phyloP scores from a whole-genome alignment of 257 asterid species.

The Jacaranda mimosifolia region DNA sequence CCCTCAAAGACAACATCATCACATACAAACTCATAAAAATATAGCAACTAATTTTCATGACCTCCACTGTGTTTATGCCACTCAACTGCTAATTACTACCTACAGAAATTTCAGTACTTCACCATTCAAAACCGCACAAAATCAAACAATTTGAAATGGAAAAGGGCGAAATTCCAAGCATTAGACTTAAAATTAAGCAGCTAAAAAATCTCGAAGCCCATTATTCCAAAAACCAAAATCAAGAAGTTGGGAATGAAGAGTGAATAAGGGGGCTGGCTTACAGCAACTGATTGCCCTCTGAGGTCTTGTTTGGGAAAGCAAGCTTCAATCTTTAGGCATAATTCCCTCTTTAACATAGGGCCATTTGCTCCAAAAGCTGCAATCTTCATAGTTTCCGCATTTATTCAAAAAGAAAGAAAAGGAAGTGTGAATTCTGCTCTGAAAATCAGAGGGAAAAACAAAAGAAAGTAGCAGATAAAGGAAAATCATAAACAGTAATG shows the following conservation, averaged over 20 bases:
- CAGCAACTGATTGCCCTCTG: conserved; percentile 48
- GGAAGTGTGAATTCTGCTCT: no score
- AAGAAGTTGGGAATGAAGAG: neutral
- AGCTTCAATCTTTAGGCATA: conserved; percentile 37
- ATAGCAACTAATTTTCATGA: neutral
- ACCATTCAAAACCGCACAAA: neutral
- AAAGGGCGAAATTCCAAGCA: neutral
- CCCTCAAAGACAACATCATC: neutral
- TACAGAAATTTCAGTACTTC: neutral
- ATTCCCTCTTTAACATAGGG: conserved; percentile 6
- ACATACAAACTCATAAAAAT: neutral
- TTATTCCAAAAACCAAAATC: neutral
- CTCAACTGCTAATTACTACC: neutral
- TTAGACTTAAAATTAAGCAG: conserved; percentile 12
- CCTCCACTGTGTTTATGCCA: neutral
- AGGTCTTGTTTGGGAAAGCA: conserved; percentile 45
- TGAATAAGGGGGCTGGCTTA: conserved; percentile 22
- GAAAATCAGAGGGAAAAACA: no score
- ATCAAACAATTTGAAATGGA: neutral
- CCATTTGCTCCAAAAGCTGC: neutral
- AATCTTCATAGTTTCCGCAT: neutral
- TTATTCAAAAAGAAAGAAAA: neutral
- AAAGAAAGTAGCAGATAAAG: neutral
- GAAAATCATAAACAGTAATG: neutral
- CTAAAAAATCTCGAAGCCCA: neutral